Percentiles rank a stretch among this genome's conserved stretches.
phyloP scores from a whole-genome alignment of 164 flowering plant genomes.

The Aristolochia fimbriata region DNA sequence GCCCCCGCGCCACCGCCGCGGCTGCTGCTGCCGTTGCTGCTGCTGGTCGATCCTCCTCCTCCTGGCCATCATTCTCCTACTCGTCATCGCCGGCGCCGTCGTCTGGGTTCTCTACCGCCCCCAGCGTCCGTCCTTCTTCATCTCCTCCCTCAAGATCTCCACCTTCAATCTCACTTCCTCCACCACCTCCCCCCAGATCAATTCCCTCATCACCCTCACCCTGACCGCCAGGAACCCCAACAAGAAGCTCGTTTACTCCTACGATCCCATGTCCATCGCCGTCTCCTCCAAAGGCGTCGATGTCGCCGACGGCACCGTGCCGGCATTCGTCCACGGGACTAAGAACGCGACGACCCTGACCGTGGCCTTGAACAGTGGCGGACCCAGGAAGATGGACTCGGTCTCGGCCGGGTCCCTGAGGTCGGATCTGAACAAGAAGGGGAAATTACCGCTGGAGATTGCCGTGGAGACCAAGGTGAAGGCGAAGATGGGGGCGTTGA shows the following conservation, averaged over 20 bases:
- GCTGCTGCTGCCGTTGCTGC: constrained; percentile 51
- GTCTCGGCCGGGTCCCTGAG: constrained; percentile 17
- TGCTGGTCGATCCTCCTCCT: constrained; percentile 42
- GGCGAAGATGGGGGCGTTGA: constrained; percentile 51
- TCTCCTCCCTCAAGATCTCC: constrained; percentile 45
- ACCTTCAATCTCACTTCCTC: constrained; percentile 46
- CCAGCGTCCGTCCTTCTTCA: constrained; percentile 58
- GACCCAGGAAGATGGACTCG: constrained; percentile 17
- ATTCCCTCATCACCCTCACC: constrained; percentile 34
- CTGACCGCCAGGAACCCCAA: constrained; percentile 61
- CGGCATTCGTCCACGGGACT: constrained; percentile 16
- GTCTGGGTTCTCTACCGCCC: constrained; percentile 72
- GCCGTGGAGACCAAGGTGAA: constrained; percentile 58
- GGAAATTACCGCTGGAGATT: constrained; percentile 41
- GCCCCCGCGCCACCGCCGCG: constrained; percentile 31
- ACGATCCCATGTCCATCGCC: constrained; percentile 31
- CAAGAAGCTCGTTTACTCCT: constrained; percentile 43
- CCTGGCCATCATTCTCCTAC: constrained; percentile 32
- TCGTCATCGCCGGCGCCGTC: constrained; percentile 42
- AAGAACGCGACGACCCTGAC: constrained; percentile 43
- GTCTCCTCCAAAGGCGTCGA: constrained; percentile 26
- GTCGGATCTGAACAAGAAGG: constrained; percentile 44
- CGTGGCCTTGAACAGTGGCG: constrained; percentile 12
- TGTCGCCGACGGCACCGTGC: constrained; percentile 21
- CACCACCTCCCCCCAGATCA: constrained; percentile 10